phyloP scores from a whole-genome alignment of 1,284 basidiomycete genomes.

The Apiotrichum akiyoshidainum region DNA sequence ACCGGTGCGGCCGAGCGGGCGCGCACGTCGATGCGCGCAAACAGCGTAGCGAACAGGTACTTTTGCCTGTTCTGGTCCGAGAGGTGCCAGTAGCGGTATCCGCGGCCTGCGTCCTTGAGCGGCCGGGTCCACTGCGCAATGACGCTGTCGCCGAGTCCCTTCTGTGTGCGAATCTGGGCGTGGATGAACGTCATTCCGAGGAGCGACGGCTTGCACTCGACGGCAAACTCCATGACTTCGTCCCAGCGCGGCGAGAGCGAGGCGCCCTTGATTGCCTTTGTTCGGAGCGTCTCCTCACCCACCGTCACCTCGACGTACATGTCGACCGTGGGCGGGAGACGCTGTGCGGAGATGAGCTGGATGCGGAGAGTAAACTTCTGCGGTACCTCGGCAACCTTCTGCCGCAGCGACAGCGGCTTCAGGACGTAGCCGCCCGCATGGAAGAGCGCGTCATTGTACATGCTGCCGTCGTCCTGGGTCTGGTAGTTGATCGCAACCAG shows the following conservation, averaged over 20 bases:
- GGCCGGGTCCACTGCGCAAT: constrained; percentile 64
- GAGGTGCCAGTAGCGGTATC: constrained; percentile 80
- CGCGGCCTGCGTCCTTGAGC: constrained; percentile 48
- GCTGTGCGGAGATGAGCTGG: constrained; percentile 87
- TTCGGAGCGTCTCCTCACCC: constrained; percentile 7
- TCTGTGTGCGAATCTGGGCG: constrained; percentile 61
- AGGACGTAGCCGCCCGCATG: constrained; percentile 83
- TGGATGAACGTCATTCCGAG: constrained; percentile 76
- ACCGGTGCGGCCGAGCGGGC: neutral
- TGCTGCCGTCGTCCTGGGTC: constrained; percentile 68
- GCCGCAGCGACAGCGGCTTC: constrained; percentile 76
- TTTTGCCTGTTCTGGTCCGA: constrained; percentile 77
- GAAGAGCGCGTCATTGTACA: constrained; percentile 89
- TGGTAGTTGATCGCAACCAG: constrained; percentile 99
- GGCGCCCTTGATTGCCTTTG: constrained; percentile 57
- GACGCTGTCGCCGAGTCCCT: constrained; percentile 60
- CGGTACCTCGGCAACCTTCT: constrained; percentile 59
- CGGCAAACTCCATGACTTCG: constrained; percentile 65
- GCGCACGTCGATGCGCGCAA: constrained; percentile 54
- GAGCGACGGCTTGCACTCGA: constrained; percentile 69
- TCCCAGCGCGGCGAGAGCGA: constrained; percentile 89
- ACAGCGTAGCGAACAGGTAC: constrained; percentile 83
- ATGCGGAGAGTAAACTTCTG: constrained; percentile 51
- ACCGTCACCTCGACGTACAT: constrained; percentile 46
- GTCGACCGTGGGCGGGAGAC: constrained; percentile 74